These are phyloP conservation scores for Rhododendron griersonianum DNA, from an alignment of 148 eudicot genomes.

Conservation along the genomic window DNA sequence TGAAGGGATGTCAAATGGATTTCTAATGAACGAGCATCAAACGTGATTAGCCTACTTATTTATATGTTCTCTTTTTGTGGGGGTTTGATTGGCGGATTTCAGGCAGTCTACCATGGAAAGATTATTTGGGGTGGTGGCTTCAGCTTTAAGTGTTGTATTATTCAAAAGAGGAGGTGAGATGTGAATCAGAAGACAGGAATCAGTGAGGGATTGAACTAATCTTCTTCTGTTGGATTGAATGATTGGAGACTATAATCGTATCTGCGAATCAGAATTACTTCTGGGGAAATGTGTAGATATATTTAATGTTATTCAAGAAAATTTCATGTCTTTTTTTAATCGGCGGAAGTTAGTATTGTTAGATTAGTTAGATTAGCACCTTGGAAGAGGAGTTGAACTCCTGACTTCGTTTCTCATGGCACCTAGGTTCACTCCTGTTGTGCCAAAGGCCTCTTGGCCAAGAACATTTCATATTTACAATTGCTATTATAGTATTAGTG, in stretches of 20 bases:
- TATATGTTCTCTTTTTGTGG: neutral
- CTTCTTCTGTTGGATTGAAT: neutral
- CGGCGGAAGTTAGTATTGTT: neutral
- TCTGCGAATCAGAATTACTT: neutral
- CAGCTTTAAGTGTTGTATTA: neutral
- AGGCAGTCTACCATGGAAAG: neutral
- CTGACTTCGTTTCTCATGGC: neutral
- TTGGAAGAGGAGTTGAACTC: neutral
- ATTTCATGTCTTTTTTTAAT: too few relatives aligned
- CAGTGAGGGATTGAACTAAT: neutral
- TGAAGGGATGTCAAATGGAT: neutral
- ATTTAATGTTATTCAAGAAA: neutral
- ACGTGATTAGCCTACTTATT: neutral
- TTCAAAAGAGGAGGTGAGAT: neutral
- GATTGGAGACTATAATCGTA: neutral
- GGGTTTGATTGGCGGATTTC: neutral
- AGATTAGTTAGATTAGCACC: neutral
- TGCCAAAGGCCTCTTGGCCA: neutral
- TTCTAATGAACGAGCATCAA: neutral
- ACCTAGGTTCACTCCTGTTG: neutral
- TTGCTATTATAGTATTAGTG: neutral
- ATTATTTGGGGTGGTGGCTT: neutral
- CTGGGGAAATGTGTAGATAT: neutral
- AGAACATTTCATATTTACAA: neutral
- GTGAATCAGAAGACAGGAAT: neutral